Conservation (phyloP, 352 stramenopile species). For the Phytophthora macrochlamydospora region DNA sequence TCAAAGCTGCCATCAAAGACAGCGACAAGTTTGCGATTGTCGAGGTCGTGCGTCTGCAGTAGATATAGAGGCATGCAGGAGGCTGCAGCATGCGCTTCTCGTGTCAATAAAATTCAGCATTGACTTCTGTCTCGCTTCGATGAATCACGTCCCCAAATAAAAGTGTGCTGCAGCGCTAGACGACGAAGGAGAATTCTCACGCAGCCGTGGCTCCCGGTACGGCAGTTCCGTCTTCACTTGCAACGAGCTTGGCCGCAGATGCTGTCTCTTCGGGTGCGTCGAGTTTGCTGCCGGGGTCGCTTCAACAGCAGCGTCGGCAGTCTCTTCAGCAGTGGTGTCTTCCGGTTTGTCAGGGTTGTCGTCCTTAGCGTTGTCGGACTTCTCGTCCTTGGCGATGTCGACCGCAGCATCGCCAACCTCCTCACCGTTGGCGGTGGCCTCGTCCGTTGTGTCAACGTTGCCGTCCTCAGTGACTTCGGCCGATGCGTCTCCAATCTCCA, state of each 20-base stretch:
- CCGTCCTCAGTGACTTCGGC: neutral
- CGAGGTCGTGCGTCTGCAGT: constrained; percentile 56
- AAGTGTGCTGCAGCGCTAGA: neutral
- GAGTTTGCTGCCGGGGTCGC: neutral
- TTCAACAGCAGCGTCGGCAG: neutral
- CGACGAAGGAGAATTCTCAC: constrained; percentile 8
- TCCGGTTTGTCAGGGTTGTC: neutral
- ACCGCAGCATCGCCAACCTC: neutral
- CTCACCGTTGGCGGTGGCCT: neutral
- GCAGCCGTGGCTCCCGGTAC: constrained; percentile 13
- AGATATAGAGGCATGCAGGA: constrained; percentile 2
- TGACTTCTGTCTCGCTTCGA: too few species aligned
- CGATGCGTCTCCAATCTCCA: neutral
- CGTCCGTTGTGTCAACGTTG: neutral
- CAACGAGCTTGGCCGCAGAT: constrained; percentile 5
- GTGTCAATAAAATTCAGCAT: neutral
- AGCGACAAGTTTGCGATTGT: constrained; percentile 51
- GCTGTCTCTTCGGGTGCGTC: neutral
- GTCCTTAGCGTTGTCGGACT: too few species aligned
- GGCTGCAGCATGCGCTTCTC: neutral
- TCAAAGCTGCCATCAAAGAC: constrained; percentile 53
- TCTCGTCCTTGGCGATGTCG: too few species aligned
- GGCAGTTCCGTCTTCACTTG: constrained; percentile 1
- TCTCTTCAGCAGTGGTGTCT: neutral
- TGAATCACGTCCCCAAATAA: neutral